These are phyloP conservation scores for Fraxinus paxiana DNA, from an alignment of 305 asterid genomes.

Conservation along the genomic window DNA sequence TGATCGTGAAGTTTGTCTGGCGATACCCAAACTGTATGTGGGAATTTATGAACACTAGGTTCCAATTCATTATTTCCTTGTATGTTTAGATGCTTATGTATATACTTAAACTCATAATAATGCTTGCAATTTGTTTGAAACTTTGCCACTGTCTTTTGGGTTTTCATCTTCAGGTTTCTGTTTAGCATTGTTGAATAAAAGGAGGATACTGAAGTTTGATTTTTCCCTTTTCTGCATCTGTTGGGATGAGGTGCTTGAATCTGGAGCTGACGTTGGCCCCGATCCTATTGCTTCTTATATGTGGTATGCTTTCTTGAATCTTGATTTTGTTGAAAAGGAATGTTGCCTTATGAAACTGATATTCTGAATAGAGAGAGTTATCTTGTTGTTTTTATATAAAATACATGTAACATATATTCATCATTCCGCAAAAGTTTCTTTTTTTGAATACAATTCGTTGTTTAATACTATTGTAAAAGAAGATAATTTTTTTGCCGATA, in stretches of 20 bases:
- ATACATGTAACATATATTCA: not conserved
- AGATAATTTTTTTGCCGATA: not conserved
- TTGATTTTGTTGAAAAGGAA: conserved; percentile 10
- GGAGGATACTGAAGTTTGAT: not conserved
- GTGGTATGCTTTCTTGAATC: conserved; percentile 47
- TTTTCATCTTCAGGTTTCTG: not conserved
- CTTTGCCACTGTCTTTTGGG: not conserved
- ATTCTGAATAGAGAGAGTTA: not conserved
- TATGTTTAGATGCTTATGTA: not conserved
- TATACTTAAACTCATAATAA: not conserved
- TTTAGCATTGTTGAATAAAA: not conserved
- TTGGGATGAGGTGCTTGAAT: conserved; percentile 39
- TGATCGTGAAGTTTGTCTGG: not conserved
- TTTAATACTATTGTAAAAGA: not conserved
- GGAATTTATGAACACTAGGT: not conserved
- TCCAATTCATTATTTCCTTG: not conserved
- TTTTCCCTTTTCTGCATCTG: not conserved
- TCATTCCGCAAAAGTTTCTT: not conserved
- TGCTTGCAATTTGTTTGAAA: not conserved
- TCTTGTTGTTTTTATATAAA: not conserved
- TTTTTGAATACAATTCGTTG: not conserved
- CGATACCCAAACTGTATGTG: not conserved
- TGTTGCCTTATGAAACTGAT: conserved; percentile 6
- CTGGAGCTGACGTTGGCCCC: conserved; percentile 31
- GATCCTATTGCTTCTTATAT: conserved; percentile 45